Base-by-base conservation (phyloP, 805 yeast species). In the Torulaspora franciscae region DNA sequence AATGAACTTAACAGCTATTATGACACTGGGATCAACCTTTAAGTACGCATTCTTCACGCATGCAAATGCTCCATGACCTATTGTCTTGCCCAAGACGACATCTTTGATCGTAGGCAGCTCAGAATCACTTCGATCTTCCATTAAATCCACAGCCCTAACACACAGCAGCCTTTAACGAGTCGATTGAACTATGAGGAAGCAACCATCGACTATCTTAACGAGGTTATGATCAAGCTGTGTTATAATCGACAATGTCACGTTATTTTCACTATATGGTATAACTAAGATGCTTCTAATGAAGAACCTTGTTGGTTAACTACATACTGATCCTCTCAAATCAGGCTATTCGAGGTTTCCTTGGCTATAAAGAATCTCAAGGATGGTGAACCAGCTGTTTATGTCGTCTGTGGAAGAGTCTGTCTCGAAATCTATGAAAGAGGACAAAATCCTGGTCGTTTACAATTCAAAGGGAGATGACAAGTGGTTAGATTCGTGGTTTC, bases 31-130 rank as follows among this genome's bases (percentile, higher is more conserved):
- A 29, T 64, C 66, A 10, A 59, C 61, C 27, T 57, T 61, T 34
- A 66, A 47, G 33, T 68, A 67, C 0, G 81, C 85, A 7, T 67
- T 61, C 52, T 79, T 77, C 3, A 81, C 84, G 42, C 74, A 70
- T 2, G 85, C 87, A 68, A 81, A 81, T 0, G 85, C 71, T 1
- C 88, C 88, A 51, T 79, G 80, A 0, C 87, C 88, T 10, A 81
- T 68, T 0, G 83, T 77, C 22, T 69, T 69, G 0, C 78, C 82
- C 5, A 73, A 43, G 24, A 62, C 68, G 2, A 78, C 69, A 24
- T 70, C 72, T 40, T 71, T 70, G 28, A 79, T 69, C 23, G 58
- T 56, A 2, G 85, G 84, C 2, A 79, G 52, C 1, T 73, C 22
- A 10, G 28, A 23, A 27, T 37, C 37, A 22, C 39, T 38, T 22